Base-by-base conservation (phyloP, 2,329 filamentous ascomycete genomes). In the Cladosporium sp. region DNA sequence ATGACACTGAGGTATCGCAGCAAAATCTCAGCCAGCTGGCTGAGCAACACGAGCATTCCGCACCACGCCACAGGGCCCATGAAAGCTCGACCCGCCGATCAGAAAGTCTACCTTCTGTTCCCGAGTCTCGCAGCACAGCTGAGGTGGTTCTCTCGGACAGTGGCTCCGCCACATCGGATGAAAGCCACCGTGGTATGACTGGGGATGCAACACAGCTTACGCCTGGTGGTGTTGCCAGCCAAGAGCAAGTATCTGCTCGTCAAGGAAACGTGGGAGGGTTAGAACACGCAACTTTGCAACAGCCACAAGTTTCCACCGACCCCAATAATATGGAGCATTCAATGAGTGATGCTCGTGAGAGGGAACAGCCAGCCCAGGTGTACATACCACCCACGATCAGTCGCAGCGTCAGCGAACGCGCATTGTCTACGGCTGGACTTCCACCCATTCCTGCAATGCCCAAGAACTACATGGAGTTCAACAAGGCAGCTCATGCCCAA, bases 391-490 rank as follows among this genome's bases (percentile, higher is more conserved):
- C 44, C 6, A 29, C 56, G 23, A 49, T 60, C 21, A 23, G 12
- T 14, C 63, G 63, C 5, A 65, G 63, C n/a, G 44, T 31, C 14
- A 65, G 56, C 44, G 62, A 65, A n/a, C 28, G n/a, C 50, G 14
- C 40, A 26, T 14, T 35, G 18, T 12, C 23, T 16, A 28, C 18
- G 18, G 16, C 37, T 26, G 21, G 18, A 21, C 10, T 35, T 18
- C 53, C 62, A 10, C 35, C 40, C 4, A 44, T 59, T 23, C 33
- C 63, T n/a, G 29, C 26, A 29, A 10, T 29, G 3, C 60, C 60
- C 4, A 62, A 16, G 23, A 62, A 33, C 18, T 40, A 49, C 12
- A 49, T 40, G 26, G 40, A 60, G 5, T 35, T 57, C 55, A 21
- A 50, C 6, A 60, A 55, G 40, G 21, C 53, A 50, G 29, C 29